These are phyloP conservation scores for Mucor irregularis DNA, from an alignment of 371 early-diverging fungal genomes.

Conservation along the genomic window DNA sequence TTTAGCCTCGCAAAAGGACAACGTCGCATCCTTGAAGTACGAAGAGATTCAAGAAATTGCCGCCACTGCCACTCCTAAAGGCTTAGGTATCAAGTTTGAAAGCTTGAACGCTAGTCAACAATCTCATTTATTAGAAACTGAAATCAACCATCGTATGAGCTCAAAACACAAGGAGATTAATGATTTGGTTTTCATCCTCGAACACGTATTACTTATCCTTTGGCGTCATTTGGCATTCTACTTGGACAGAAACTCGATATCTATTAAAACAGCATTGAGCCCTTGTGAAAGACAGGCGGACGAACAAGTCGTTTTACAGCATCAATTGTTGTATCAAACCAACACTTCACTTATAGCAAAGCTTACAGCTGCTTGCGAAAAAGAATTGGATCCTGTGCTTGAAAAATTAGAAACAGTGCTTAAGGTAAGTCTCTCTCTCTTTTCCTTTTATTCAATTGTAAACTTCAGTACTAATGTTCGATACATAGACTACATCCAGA, in stretches of 20 bases:
- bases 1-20: constrained; percentile 24
- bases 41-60: constrained; percentile 35
- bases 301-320: constrained; percentile 17
- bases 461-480: too few relatives aligned
- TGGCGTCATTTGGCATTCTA: constrained; percentile 45
- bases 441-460: too few relatives aligned
- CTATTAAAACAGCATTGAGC: constrained; percentile 11
- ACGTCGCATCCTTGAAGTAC: constrained; percentile 31
- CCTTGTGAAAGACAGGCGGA: constrained; percentile 25
- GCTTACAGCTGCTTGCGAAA: constrained; percentile 16
- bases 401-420: constrained; percentile 16
- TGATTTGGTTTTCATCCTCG: constrained; percentile 25
- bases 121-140: constrained; percentile 26
- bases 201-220: constrained; percentile 27
- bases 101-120: constrained; percentile 33
- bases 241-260: constrained; percentile 12
- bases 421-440: not conserved
- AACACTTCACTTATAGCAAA: constrained; percentile 15
- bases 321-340: constrained; percentile 33
- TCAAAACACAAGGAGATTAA: constrained; percentile 25
- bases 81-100: constrained; percentile 30
- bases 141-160: constrained; percentile 19
- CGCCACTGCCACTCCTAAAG: constrained; percentile 28
- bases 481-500: too few relatives aligned
- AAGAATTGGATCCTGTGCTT: constrained; percentile 21